Base-by-base conservation (phyloP, 371 early-diverging fungal species). In the Mortierella sp. region DNA sequence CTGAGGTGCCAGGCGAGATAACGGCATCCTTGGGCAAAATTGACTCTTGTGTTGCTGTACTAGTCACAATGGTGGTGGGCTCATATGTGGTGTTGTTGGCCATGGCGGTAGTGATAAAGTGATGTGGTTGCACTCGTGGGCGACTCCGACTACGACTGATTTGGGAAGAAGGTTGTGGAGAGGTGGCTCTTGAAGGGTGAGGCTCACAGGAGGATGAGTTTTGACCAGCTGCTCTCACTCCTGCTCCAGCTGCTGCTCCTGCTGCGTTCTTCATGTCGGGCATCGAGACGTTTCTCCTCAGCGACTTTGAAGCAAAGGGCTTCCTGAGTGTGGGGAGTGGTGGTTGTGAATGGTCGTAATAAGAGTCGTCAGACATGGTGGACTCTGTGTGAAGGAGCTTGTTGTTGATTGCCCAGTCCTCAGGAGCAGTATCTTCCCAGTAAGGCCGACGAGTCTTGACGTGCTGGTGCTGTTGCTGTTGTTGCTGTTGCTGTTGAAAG, bases 401-500 rank as follows among this genome's bases (percentile, higher is more conserved):
- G 44, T 74, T 74, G 55, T 82, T 77, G 43, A 64, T 26, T 9
- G 46, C 40, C 82, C 82, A 82, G 21, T 82, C 82, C 0, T 44
- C 75, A n/a, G 77, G 46, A 10, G 55, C 50, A 19, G 75, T 67
- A n/a, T 75, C 78, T 28, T 74, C 61, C 10, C 44, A 43, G 9
- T 75, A 70, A 9, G 72, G 70, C 16, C 69, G 79, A 54, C 67
- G 75, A 9, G 67, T 40, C 19, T 34, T 73, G 50, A 14, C 6
- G 69, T 74, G 37, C 13, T 51, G 34, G 46, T 40, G 46, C 19
- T 10, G 69, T 26, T 78, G 69, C 3, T 51, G 50, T 46, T 79
- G 73, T 24, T 59, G 75, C 16, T 78, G 74, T 16, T 69, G 76
- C n/a, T 80, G 77, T 31, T 80, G 83, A 40, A 76, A 74, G 43